A percentile compares a stretch with the other conserved stretches of the same genome.
These are phyloP conservation scores for Aspergillus incahuasiensis DNA, from an alignment of 495 filamentous ascomycete genomes.

Conservation along the genomic window DNA sequence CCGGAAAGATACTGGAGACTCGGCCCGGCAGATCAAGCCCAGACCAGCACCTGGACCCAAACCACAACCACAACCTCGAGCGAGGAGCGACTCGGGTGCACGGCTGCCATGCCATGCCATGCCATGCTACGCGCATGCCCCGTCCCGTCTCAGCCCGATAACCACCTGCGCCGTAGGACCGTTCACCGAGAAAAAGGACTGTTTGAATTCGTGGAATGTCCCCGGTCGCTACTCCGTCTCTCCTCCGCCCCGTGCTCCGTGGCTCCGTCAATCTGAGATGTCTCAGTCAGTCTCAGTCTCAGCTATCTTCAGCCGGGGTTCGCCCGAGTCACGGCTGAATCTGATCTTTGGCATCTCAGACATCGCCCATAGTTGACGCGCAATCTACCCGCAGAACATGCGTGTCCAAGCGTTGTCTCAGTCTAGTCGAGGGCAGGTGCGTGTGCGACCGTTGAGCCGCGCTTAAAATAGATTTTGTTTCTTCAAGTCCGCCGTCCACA, in stretches of 20 bases:
- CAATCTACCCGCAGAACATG: not conserved
- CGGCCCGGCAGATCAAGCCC: constrained; percentile 1
- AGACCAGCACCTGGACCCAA: not conserved
- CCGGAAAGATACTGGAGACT: not conserved
- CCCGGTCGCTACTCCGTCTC: too few relatives aligned
- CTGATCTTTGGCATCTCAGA: not conserved
- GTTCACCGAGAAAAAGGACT: not conserved
- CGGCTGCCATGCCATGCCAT: too few relatives aligned
- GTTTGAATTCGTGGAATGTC: not conserved
- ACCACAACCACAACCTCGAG: too few relatives aligned
- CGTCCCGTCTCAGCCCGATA: too few relatives aligned
- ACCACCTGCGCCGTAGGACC: too few relatives aligned
- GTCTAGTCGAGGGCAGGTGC: not conserved
- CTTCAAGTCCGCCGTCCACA: not conserved
- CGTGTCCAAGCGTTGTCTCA: not conserved
- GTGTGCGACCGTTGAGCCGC: not conserved
- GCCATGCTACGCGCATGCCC: too few relatives aligned
- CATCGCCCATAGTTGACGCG: not conserved
- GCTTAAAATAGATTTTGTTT: not conserved
- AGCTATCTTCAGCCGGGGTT: not conserved
- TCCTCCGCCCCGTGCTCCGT: too few relatives aligned
- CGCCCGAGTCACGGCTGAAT: not conserved
- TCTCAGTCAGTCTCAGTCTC: not conserved
- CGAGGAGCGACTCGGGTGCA: not conserved
- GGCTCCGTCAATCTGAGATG: too few relatives aligned